These are phyloP conservation scores for Phytophthora agathidicida DNA, from an alignment of 352 stramenopile genomes.

Conservation along the genomic window DNA sequence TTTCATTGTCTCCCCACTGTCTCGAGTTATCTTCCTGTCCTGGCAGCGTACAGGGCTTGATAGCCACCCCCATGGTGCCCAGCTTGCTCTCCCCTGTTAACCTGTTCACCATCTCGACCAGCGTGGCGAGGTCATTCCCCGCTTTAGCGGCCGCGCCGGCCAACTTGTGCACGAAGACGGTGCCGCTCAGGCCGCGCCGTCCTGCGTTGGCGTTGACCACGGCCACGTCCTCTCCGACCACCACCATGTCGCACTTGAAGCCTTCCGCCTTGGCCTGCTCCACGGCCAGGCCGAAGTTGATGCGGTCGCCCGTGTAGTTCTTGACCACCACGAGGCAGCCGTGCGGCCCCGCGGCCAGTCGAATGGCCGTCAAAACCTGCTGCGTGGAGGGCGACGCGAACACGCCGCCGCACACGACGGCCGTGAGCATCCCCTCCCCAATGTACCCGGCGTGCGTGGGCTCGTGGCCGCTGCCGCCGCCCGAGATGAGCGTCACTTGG, in stretches of 20 bases:
- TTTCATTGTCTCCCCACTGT: conserved; percentile 62
- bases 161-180: conserved; percentile 97
- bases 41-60: conserved; percentile 95
- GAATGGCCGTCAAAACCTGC: conserved; percentile 96
- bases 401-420: conserved; percentile 95
- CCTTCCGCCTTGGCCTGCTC: conserved; percentile 95
- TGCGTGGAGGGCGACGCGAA: conserved; percentile 96
- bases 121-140: conserved; percentile 78
- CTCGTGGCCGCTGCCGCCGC: conserved; percentile 92
- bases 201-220: conserved; percentile 95
- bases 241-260: conserved; percentile 93
- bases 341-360: conserved; percentile 71
- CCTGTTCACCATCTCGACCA: conserved; percentile 69
- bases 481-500: conserved; percentile 82
- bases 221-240: conserved; percentile 95
- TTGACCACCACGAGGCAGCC: conserved; percentile 98
- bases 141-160: conserved; percentile 89
- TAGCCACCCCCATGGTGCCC: conserved; percentile 94
- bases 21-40: conserved; percentile 78
- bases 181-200: conserved; percentile 96
- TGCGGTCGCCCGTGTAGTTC: conserved; percentile 98
- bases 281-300: conserved; percentile 98
- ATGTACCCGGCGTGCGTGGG: conserved; percentile 97
- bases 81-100: conserved; percentile 72
- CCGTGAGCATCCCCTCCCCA: conserved; percentile 95